Evolutionary conservation across 192 early-diverging fungal genomes (phyloP).

Genomic region (Coemansia sp.): DNA sequence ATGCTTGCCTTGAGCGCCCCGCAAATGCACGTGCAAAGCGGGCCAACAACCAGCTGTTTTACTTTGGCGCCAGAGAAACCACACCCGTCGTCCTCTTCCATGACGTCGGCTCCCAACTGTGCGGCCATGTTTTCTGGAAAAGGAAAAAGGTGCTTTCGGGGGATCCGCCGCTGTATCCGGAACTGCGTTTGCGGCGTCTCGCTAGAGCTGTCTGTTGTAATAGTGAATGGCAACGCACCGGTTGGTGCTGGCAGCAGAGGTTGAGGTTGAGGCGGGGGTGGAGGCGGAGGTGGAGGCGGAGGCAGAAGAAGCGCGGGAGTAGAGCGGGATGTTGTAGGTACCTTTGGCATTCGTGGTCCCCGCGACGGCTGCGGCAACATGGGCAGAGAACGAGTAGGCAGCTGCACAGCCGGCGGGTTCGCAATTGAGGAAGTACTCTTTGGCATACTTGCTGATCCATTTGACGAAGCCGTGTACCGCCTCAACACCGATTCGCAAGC

Average conservation of each 20-base stretch:
- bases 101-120: neutral
- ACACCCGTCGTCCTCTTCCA: neutral
- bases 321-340: neutral
- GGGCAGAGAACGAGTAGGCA: neutral
- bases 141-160: constrained; percentile 1
- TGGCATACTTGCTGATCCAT: neutral
- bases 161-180: constrained; percentile 12
- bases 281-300: neutral
- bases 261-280: constrained; percentile 7
- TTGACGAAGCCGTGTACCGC: neutral
- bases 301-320: neutral
- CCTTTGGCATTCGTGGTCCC: neutral
- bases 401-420: neutral
- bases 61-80: neutral
- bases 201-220: neutral
- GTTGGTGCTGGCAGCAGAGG: constrained; percentile 6
- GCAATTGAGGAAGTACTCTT: neutral
- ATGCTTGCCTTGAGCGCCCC: neutral
- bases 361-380: neutral
- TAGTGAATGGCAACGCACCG: constrained; percentile 10
- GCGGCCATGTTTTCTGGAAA: neutral
- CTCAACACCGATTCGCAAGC: constrained; percentile 9
- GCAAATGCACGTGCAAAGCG: constrained; percentile 12
- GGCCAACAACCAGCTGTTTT: constrained; percentile 10
- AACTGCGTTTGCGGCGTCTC: constrained; percentile 3